Evolutionary conservation across 179 eudicot species (phyloP), one percentile per base, ranked within the genome.

Genomic region (Actinidia arguta): DNA sequence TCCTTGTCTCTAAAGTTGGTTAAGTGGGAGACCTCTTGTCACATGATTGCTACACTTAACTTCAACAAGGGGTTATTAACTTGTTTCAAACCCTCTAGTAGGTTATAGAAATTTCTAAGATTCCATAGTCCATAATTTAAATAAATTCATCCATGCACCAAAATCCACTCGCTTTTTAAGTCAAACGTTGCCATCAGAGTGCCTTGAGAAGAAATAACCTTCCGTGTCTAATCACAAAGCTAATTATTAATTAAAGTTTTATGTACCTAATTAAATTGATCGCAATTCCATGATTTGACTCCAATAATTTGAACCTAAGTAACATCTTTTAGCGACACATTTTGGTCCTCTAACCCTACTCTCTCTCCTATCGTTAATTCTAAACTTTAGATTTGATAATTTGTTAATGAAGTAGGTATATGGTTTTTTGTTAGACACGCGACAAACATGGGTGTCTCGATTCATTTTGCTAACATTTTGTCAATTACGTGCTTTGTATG

Each of bases 121-220:
- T 82, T 82, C 84, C 80, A 75, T 62, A 52, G 74, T 17, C 56
- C 79, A 55, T 16, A 25, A n/a, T n/a, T n/a, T n/a, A n/a, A n/a
- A n/a, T 50, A 8, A 42, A 12, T 48, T 31, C 42, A 81, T 59
- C 68, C 77, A 56, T 47, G 71, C 59, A 24, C 61, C 69, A 71
- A 81, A 39, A n/a, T 47, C 83, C 83, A 73, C 73, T 61, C 0
- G 24, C 73, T 18, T 50, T 39, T 17, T 9, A 61, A 62, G 87
- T 85, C 84, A 85, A 84, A 81, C 81, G 84, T 78, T 59, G 81
- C 79, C 81, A 85, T 85, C 78, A 78, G 70, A 51, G 70, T 77
- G 79, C 79, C 82, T 71, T 77, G 82, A 72, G 63, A 77, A 81
- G 74, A 72, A 78, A 75, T 63, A 27, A 75, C 18, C 75, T 64